Conservation (phyloP, 768 basidiomycete species). For the Dacryopinax spathularia region DNA sequence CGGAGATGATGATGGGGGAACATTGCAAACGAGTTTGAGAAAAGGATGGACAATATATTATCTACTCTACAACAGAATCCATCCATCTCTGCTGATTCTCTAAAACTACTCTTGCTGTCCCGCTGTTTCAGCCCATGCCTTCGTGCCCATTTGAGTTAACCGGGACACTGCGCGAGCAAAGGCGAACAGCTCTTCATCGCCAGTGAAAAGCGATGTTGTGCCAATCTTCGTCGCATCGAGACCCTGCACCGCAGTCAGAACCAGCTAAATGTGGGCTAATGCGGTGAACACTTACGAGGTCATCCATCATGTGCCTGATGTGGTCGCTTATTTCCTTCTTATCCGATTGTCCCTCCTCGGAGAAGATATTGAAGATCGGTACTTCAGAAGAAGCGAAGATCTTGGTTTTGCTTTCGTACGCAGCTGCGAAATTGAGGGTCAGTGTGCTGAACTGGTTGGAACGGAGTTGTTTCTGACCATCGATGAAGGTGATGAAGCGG, state of each 20-base stretch:
- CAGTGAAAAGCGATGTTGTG: constrained; percentile 77
- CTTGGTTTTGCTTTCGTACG: constrained; percentile 90
- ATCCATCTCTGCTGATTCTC: background rate
- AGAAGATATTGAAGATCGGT: constrained; percentile 80
- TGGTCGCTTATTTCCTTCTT: constrained; percentile 51
- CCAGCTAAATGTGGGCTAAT: constrained; percentile 10
- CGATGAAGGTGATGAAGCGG: constrained; percentile 94
- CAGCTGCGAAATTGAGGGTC: constrained; percentile 36
- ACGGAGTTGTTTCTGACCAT: constrained; percentile 39
- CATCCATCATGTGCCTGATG: constrained; percentile 89
- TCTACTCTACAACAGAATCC: background rate
- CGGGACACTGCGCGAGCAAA: constrained; percentile 88
- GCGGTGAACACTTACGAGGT: constrained; percentile 47
- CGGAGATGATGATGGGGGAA: background rate
- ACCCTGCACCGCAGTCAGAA: constrained; percentile 37
- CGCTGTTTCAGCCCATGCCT: constrained; percentile 53
- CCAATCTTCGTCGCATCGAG: constrained; percentile 61
- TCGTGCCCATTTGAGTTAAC: constrained; percentile 79
- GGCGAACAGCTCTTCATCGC: constrained; percentile 94
- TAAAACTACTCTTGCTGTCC: constrained; percentile 7
- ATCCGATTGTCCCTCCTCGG: constrained; percentile 37
- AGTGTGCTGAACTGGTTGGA: constrained; percentile 6
- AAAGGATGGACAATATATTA: background rate
- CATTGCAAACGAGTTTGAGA: background rate
- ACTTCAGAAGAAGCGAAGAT: constrained; percentile 86